Evolutionary conservation across 352 stramenopile genomes (phyloP).

Genomic region (Phytophthora boehmeriae): DNA sequence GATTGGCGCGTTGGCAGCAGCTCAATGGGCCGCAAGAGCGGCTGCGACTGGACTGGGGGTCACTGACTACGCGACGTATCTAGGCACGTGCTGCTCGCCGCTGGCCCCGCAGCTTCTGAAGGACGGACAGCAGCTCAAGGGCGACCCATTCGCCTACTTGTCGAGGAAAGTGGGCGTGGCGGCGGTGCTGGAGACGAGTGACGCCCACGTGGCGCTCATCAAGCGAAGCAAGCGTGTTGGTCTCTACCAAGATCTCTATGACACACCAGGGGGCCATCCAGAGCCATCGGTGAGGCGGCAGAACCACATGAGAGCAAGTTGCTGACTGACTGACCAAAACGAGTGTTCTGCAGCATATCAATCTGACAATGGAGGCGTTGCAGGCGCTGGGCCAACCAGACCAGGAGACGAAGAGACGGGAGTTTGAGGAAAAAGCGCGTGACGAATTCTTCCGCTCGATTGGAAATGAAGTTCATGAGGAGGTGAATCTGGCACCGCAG

Average conservation of each 20-base stretch:
- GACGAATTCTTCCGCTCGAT: conserved; percentile 78
- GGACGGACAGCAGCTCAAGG: conserved; percentile 32
- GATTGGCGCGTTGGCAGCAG: conserved; percentile 30
- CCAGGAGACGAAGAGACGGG: conserved; percentile 2
- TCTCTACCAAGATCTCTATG: conserved; percentile 73
- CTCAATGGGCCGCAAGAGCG: not conserved
- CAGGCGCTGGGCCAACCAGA: conserved; percentile 20
- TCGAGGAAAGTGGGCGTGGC: conserved; percentile 85
- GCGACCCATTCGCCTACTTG: conserved; percentile 57
- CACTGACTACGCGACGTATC: conserved; percentile 79
- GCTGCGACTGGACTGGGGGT: conserved; percentile 54
- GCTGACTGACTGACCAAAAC: not conserved
- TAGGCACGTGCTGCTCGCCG: conserved; percentile 73
- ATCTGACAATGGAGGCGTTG: conserved; percentile 38
- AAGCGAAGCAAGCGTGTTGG: conserved; percentile 67
- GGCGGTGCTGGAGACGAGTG: conserved; percentile 63
- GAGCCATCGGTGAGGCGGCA: conserved; percentile 60
- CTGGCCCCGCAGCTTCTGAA: conserved; percentile 37
- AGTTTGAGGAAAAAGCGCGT: conserved; percentile 36
- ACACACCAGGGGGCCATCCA: conserved; percentile 82
- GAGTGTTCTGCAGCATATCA: conserved; percentile 29
- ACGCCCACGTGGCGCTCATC: conserved; percentile 71
- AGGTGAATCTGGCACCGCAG: conserved; percentile 65
- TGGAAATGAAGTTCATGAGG: conserved; percentile 74
- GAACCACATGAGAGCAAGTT: not conserved